Base-by-base conservation (phyloP, 345 rosid genomes). In the Linum trigynum region DNA sequence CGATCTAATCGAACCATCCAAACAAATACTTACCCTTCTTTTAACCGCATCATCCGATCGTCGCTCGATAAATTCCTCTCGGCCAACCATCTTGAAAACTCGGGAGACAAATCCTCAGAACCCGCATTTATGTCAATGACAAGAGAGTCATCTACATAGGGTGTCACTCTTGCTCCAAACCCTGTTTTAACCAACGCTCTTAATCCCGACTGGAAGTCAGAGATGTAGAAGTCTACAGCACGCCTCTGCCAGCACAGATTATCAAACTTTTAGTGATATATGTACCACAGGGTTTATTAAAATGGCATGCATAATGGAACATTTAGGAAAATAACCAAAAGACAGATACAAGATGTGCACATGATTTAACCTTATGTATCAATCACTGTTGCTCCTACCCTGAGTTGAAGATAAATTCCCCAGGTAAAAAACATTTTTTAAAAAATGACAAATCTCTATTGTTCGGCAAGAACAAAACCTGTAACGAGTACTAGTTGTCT, bases 131-230 rank as follows among this genome's bases (percentile, higher is more conserved):
- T 81, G 69, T 92, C 95, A 66, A 92, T 77, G 67, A 80, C 76
- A 53, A 86, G 79, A 17, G 95, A 85, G 76, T 90, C 95, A 61
- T 90, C 96, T 14, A 92, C 99, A 32, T 83, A 83, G 36, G 97
- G 92, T 65, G 92, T 85, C 72, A 92, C 96, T 77, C 82, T 81
- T 2, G 95, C 87, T 45, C 87, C 96, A 65, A 76, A 83, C 55
- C 99, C 97, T 17, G 89, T 86, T 81, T 92, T 92, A 70, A 92
- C 99, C 81, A 92, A 80, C 61, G 99, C 99, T 76, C 99, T 83
- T 65, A 90, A 78, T 38, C 98, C 98, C 69, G 98, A 92, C 69
- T 90, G 98, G 76, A 92, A 90, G 81, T 92, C 99, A 59, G 99
- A 92, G 66, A 92, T 92, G 85, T 92, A 92, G 84, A 92, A 92